Percentiles rank a stretch among this genome's conserved stretches.
Evolutionary conservation across 1,139 yeast species (phyloP).

Genomic region (Fermentozyma sake): DNA sequence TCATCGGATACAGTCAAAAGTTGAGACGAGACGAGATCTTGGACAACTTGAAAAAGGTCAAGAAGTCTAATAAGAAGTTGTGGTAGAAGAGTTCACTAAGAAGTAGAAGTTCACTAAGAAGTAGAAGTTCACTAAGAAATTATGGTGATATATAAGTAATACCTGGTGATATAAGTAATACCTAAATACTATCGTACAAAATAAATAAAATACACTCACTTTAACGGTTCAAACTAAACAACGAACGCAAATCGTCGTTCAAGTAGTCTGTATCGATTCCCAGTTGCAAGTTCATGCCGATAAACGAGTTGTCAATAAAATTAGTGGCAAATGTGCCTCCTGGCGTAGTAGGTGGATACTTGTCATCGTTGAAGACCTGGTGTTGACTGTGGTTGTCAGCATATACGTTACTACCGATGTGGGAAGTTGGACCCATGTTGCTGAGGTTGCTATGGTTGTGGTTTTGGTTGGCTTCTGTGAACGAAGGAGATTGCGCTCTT

Average conservation of each 20-base stretch:
- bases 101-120: background rate
- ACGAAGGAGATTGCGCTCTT: constrained; percentile 33
- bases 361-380: constrained; percentile 5
- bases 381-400: constrained; percentile 6
- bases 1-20: constrained; percentile 67
- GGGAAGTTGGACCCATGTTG: constrained; percentile 1
- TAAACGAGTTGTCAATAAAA: constrained; percentile 40
- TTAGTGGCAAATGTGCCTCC: constrained; percentile 36
- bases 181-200: constrained; percentile 1
- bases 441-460: constrained; percentile 2
- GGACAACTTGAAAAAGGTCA: constrained; percentile 28
- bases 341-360: constrained; percentile 22
- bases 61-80: constrained; percentile 7
- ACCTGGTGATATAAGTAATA: background rate
- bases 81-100: constrained; percentile 1
- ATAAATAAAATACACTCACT: constrained; percentile 1
- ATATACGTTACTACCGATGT: constrained; percentile 14
- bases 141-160: background rate
- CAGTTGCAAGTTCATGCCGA: constrained; percentile 44
- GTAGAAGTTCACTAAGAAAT: background rate
- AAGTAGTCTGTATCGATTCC: constrained; percentile 29
- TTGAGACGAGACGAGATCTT: constrained; percentile 46
- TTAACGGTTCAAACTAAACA: constrained; percentile 23
- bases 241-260: constrained; percentile 31
- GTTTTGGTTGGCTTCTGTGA: constrained; percentile 1